A percentile compares a stretch with the other conserved stretches of the same genome.
These are phyloP conservation scores for Cercophora sp. DNA, from an alignment of 495 filamentous ascomycete genomes.

Conservation along the genomic window DNA sequence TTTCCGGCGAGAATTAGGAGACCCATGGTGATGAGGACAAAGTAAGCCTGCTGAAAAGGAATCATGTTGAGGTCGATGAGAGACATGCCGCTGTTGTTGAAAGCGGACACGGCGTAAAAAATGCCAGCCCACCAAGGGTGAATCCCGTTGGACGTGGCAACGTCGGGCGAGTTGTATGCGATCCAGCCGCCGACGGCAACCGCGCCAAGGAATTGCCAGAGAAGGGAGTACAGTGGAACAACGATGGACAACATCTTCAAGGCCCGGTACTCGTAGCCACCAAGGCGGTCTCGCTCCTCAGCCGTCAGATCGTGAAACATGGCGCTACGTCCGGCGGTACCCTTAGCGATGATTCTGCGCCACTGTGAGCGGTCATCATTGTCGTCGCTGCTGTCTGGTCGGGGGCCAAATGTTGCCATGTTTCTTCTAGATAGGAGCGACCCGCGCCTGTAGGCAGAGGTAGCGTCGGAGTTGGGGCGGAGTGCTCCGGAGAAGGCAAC, in stretches of 20 bases:
- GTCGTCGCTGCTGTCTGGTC: background rate
- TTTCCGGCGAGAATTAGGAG: constrained; percentile 81
- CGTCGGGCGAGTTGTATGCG: constrained; percentile 51
- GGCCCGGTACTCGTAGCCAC: constrained; percentile 77
- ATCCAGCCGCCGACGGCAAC: constrained; percentile 73
- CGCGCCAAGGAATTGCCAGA: constrained; percentile 68
- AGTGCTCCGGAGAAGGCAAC: constrained; percentile 23
- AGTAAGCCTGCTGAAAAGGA: constrained; percentile 60
- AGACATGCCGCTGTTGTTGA: constrained; percentile 86
- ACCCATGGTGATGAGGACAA: constrained; percentile 71
- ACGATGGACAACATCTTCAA: constrained; percentile 65
- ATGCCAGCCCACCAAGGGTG: constrained; percentile 63
- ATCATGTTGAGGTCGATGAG: constrained; percentile 80
- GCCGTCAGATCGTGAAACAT: constrained; percentile 66
- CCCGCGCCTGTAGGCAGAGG: background rate
- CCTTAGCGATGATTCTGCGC: constrained; percentile 24
- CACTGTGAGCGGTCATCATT: constrained; percentile 14
- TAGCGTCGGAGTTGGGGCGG: background rate
- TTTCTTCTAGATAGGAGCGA: too few species aligned
- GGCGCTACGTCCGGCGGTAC: constrained; percentile 61
- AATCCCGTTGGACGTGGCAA: constrained; percentile 62
- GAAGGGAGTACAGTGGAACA: constrained; percentile 69
- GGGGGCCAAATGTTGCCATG: too few species aligned
- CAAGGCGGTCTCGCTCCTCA: constrained; percentile 67
- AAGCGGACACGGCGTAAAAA: constrained; percentile 71